These are phyloP conservation scores for Claviceps spartinae DNA, from an alignment of 2,329 filamentous ascomycete species.

Conservation along the genomic window DNA sequence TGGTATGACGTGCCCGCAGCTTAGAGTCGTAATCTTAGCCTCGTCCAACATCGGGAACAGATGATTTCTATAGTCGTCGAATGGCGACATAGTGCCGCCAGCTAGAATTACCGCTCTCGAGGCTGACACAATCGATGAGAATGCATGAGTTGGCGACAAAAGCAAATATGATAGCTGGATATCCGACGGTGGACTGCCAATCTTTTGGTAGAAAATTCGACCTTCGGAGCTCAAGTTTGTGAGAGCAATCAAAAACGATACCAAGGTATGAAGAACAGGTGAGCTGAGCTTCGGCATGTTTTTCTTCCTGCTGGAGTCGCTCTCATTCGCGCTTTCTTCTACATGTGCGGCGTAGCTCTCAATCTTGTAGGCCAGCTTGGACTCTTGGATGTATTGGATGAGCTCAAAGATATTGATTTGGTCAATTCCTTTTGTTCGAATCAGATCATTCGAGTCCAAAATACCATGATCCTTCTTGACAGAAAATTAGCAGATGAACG, in stretches of 20 bases:
- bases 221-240: slow-evolving; percentile 72
- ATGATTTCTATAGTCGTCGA: slow-evolving; percentile 77
- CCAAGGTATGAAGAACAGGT: slow-evolving; percentile 41
- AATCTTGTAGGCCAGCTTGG: slow-evolving; percentile 86
- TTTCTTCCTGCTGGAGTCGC: slow-evolving; percentile 14
- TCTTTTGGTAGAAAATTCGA: slow-evolving; percentile 48
- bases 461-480: slow-evolving; percentile 44
- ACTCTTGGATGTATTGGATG: slow-evolving; percentile 76
- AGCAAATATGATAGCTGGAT: slow-evolving; percentile 71
- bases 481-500: not conserved
- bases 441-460: slow-evolving; percentile 56
- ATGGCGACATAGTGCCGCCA: slow-evolving; percentile 95
- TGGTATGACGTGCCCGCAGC: slow-evolving; percentile 91
- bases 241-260: slow-evolving; percentile 59
- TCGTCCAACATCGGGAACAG: slow-evolving; percentile 63
- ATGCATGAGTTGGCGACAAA: slow-evolving; percentile 81
- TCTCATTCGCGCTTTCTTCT: slow-evolving; percentile 29
- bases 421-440: slow-evolving; percentile 76
- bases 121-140: slow-evolving; percentile 72
- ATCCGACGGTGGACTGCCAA: slow-evolving; percentile 22
- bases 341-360: slow-evolving; percentile 68
- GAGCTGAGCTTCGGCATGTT: slow-evolving; percentile 16
- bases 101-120: slow-evolving; percentile 81
- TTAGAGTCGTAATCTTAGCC: slow-evolving; percentile 61
- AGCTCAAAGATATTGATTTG: slow-evolving; percentile 92